Conservation (phyloP, 176 grass and related monocot species). For the Paspalum notatum region DNA sequence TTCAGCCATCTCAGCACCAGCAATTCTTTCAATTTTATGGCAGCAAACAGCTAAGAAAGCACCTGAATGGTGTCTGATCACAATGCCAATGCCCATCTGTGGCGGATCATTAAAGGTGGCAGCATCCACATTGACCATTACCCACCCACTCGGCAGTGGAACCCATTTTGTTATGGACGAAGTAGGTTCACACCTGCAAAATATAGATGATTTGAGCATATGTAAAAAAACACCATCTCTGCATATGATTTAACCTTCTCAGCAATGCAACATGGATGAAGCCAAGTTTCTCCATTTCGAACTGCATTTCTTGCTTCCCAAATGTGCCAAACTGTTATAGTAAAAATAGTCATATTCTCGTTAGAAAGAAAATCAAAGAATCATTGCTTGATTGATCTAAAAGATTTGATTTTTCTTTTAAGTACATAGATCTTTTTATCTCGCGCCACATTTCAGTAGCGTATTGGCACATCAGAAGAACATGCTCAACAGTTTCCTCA, state of each 20-base stretch:
- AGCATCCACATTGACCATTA: not conserved
- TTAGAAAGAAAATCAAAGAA: not conserved
- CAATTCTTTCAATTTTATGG: not conserved
- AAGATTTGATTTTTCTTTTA: not conserved
- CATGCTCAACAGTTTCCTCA: not conserved
- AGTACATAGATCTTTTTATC: not conserved
- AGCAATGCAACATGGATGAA: no score
- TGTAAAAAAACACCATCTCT: no score
- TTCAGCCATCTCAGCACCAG: not conserved
- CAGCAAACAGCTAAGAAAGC: not conserved
- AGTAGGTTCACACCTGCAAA: no score
- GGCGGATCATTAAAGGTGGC: not conserved
- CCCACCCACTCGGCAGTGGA: no score
- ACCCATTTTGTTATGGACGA: no score
- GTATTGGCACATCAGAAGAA: not conserved
- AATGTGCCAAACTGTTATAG: not conserved
- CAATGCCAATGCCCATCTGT: not conserved
- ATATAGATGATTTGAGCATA: no score
- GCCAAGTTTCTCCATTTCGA: not conserved
- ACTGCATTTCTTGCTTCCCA: not conserved
- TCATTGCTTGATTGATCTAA: not conserved
- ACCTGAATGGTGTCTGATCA: not conserved
- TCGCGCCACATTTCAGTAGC: not conserved
- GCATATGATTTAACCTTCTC: no score
- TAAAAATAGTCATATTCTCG: not conserved